Base-by-base conservation (phyloP, 208 protist genomes). In the Wallacemonas sp. region DNA sequence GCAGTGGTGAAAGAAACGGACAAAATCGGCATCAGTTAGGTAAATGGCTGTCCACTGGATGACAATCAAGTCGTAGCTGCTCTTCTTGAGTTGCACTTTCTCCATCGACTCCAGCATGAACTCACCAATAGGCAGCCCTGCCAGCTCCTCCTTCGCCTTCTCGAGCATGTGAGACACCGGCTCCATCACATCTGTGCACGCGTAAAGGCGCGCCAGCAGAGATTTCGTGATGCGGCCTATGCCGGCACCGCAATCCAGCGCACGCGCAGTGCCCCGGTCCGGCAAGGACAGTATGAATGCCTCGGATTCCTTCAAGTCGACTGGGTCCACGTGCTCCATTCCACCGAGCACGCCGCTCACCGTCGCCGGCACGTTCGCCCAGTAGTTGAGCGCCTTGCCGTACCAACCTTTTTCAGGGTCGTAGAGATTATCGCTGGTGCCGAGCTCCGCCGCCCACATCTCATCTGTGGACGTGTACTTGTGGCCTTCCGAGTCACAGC, bases 31-130 rank as follows among this genome's bases (percentile, higher is more conserved):
- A 72, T 97, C 94, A 21, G 92, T 97, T 27, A 97, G 81, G 71
- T 97, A 97, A 55, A 96, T 96, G 41, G 84, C 85, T n/a, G 88
- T 74, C 92, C 94, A 97, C 77, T 97, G 94, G 56, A 97, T 94
- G 36, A 96, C 86, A 47, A 97, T 88, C 19, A 93, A 62, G 77
- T 96, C 88, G 77, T 97, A 97, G 36, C 71, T 90, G 26, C 80
- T 74, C 19, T 71, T 64, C 21, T 65, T 66, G 30, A 96, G 77
- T 59, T 58, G 62, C 2, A 69, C 78, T 17, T 62, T 90, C 64
- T 97, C 78, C 86, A 97, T 96, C 8, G 90, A 94, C 15, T 68
- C 72, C 3, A 84, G 67, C 36, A 94, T 90, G 54, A 94, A 94
- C 44, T 88, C 73, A 2, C 89, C 90, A 2, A 93, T 70, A 9